A percentile compares a stretch with the other conserved stretches of the same genome.
phyloP scores from a whole-genome alignment of 495 filamentous ascomycete species.

The Thermochaetoides thermophila region DNA sequence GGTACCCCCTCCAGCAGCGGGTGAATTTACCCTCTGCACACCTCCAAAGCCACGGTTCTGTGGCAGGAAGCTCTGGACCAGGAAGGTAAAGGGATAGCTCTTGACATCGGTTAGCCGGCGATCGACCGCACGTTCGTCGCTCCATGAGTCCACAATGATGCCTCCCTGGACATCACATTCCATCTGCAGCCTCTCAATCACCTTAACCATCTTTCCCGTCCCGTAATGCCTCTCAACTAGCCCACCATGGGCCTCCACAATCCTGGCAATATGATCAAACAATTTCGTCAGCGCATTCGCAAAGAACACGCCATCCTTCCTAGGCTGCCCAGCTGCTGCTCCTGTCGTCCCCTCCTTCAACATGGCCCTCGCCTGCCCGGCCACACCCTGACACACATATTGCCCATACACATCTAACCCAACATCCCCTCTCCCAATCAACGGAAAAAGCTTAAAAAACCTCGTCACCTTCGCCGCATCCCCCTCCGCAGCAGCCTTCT shows the following conservation, averaged over 20 bases:
- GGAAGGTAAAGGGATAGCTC: conserved; percentile 90
- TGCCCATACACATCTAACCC: conserved; percentile 87
- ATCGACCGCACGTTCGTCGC: conserved; percentile 72
- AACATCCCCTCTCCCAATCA: conserved; percentile 80
- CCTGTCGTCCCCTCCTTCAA: conserved; percentile 40
- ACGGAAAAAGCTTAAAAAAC: conserved; percentile 94
- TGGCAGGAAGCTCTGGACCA: conserved; percentile 86
- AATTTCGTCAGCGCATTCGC: conserved; percentile 78
- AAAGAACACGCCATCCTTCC: conserved; percentile 70
- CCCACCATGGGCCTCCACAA: conserved; percentile 78
- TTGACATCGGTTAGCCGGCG: conserved; percentile 84
- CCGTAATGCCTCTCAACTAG: conserved; percentile 93
- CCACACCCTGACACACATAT: conserved; percentile 90
- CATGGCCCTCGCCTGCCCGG: conserved; percentile 62
- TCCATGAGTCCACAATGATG: conserved; percentile 89
- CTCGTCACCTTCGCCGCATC: conserved; percentile 81
- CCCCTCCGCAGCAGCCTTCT: conserved; percentile 70
- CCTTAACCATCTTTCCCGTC: conserved; percentile 79
- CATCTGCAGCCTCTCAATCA: conserved; percentile 83
- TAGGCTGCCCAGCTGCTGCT: conserved; percentile 32
- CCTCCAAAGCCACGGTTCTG: conserved; percentile 40
- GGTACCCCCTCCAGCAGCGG: conserved; percentile 42
- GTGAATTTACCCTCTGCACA: conserved; percentile 43
- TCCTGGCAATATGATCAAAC: conserved; percentile 94
- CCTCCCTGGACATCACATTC: conserved; percentile 97